phyloP scores from a whole-genome alignment of 441 rosid species.

The Cnidoscolus chayamansa region DNA sequence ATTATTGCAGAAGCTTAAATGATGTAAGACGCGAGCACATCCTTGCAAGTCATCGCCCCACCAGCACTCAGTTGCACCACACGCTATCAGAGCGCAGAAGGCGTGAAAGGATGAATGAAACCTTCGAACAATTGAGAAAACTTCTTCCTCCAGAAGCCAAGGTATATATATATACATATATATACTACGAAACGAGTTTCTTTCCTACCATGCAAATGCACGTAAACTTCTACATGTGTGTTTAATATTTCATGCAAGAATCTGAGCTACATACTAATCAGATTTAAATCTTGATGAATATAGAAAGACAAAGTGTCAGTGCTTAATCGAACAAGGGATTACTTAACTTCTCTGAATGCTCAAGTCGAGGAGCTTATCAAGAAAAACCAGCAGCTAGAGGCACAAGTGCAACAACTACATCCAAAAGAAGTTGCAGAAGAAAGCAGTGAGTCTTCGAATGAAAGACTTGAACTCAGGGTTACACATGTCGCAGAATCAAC shows the following conservation, averaged over 20 bases:
- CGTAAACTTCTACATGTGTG: too few species aligned
- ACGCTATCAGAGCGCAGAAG: constrained; percentile 79
- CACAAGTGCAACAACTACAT: constrained; percentile 23
- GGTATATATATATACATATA: constrained; percentile 30
- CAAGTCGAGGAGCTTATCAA: constrained; percentile 41
- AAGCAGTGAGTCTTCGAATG: constrained; percentile 6
- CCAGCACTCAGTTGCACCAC: constrained; percentile 62
- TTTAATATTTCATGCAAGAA: too few species aligned
- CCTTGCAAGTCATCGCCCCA: constrained; percentile 30
- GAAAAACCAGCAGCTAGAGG: constrained; percentile 42
- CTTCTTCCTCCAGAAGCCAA: constrained; percentile 78
- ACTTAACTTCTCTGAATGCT: constrained; percentile 36
- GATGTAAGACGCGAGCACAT: constrained; percentile 34
- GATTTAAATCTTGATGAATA: not conserved
- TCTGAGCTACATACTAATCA: not conserved
- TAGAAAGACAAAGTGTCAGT: constrained; percentile 73
- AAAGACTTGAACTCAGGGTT: constrained; percentile 38
- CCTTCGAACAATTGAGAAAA: constrained; percentile 56
- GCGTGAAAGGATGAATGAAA: constrained; percentile 78
- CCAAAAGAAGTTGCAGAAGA: constrained; percentile 7
- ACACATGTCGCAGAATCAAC: constrained; percentile 41
- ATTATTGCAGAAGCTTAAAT: constrained; percentile 40
- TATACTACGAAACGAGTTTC: too few species aligned
- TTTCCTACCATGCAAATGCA: not conserved
- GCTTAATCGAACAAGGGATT: constrained; percentile 44